Conservation (phyloP, 768 basidiomycete genomes). For the Boletellus emodensis region DNA sequence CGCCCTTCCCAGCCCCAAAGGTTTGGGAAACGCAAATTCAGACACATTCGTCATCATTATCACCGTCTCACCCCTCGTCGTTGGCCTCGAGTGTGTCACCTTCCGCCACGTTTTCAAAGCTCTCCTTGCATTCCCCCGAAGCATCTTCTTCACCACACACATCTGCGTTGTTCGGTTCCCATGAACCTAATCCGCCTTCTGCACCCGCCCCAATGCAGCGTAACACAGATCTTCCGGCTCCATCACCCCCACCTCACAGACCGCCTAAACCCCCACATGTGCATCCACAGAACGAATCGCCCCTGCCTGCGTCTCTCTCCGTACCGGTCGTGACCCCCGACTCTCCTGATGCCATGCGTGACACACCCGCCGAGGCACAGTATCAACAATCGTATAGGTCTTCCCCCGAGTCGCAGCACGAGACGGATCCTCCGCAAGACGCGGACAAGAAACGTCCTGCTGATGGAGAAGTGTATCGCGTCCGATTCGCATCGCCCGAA, state of each 20-base stretch:
- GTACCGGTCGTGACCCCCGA: conserved; percentile 3
- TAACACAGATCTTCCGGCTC: conserved; percentile 1
- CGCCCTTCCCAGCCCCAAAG: not conserved
- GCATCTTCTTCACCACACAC: conserved; percentile 8
- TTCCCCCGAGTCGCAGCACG: conserved; percentile 11
- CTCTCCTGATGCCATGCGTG: conserved; percentile 16
- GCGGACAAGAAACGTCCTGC: conserved; percentile 9
- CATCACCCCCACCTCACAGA: conserved; percentile 12
- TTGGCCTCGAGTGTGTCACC: conserved; percentile 35
- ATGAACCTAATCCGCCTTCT: conserved; percentile 3
- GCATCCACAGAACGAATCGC: conserved; percentile 21
- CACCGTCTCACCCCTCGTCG: not conserved
- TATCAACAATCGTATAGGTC: conserved; percentile 15
- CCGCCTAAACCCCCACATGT: conserved; percentile 29
- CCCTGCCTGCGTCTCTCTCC: conserved; percentile 1
- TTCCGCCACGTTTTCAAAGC: conserved; percentile 47
- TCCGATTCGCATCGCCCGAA: conserved; percentile 33
- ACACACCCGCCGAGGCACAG: conserved; percentile 24
- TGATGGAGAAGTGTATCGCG: conserved; percentile 19
- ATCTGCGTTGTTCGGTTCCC: conserved; percentile 8
- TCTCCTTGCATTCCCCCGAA: conserved; percentile 43
- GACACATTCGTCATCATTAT: not conserved
- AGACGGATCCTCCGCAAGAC: not conserved
- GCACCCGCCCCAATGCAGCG: not conserved
- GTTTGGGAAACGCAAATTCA: not conserved